Evolutionary conservation across 805 yeast genomes (phyloP), one percentile per base, ranked within the genome.

Genomic region (Lachancea fermentati): DNA sequence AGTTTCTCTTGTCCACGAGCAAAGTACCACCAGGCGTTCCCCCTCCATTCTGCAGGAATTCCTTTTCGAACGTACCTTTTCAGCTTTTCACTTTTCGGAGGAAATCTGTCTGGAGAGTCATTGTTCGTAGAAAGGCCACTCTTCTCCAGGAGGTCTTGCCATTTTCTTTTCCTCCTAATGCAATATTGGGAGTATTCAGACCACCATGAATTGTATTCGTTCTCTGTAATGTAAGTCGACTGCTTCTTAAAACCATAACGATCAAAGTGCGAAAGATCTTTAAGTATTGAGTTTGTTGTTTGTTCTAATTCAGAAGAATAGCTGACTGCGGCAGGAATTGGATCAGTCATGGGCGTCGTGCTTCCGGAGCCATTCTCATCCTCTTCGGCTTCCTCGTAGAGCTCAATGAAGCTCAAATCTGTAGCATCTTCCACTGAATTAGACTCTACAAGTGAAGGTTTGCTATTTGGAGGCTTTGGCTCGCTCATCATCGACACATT

Each of bases 41-140:
- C 98, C 49, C 98, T 69, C 97, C 96, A 91, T 57, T 87, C 96
- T 0, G 96, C 89, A 0, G 98, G 97, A 8, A 91, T 81, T 9
- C 98, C 98, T 58, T 85, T 85, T 41, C 97, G 73, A 9, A 93
- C 77, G 53, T 85, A 81, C 43, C 94, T 73, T 54, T 84, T 82
- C 47, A 87, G 68, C 50, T 83, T 86, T 43, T 81, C 89, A 3
- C 88, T 81, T 45, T 74, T 75, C 1, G 91, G 78, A 0, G 96
- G 95, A 49, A 82, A 86, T 47, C 86, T 61, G 0, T 69, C 64
- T 1, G 94, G 93, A 5, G 60, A 63, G 25, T 71, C 77, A 34
- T 69, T 63, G 4, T 65, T 58, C 8, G 62, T 49, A 5, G 69
- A 57, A 3, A 89, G 63, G 0, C 96, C 96, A 53, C 75, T 75